Percentiles rank a stretch among this genome's conserved stretches.
These are phyloP conservation scores for Terfezia claveryi DNA, from an alignment of 495 filamentous ascomycete species.

Conservation along the genomic window DNA sequence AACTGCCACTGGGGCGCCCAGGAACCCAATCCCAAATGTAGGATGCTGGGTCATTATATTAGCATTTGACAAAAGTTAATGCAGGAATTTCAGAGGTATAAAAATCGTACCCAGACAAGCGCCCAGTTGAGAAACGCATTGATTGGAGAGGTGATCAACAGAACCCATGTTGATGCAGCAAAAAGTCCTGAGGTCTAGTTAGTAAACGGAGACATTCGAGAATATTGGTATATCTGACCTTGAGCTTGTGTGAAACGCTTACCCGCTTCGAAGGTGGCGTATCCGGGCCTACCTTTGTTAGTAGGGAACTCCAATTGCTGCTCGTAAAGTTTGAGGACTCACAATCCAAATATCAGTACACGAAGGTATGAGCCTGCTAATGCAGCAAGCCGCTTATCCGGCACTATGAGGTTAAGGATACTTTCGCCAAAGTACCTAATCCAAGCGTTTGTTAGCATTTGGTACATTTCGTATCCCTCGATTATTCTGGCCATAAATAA, in stretches of 20 bases:
- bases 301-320: background rate
- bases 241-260: slow-evolving; percentile 56
- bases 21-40: slow-evolving; percentile 48
- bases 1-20: slow-evolving; percentile 69
- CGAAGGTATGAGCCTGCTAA: slow-evolving; percentile 46
- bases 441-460: background rate
- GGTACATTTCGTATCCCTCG: no score
- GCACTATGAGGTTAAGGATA: slow-evolving; percentile 37
- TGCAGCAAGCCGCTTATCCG: slow-evolving; percentile 36
- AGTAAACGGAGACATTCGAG: background rate
- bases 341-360: slow-evolving; percentile 37
- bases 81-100: background rate
- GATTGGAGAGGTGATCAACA: slow-evolving; percentile 42
- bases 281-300: slow-evolving; percentile 28
- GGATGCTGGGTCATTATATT: slow-evolving; percentile 21
- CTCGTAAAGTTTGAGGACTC: background rate
- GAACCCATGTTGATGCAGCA: slow-evolving; percentile 39
- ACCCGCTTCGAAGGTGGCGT: slow-evolving; percentile 43
- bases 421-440: slow-evolving; percentile 24
- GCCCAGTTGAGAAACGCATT: slow-evolving; percentile 47
- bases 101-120: slow-evolving; percentile 36
- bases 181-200: slow-evolving; percentile 25
- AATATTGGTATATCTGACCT: slow-evolving; percentile 19
- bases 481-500: no score
- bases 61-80: background rate